These are phyloP conservation scores for Arabidopsis arenosa DNA, from an alignment of 345 rosid species.

Conservation along the genomic window DNA sequence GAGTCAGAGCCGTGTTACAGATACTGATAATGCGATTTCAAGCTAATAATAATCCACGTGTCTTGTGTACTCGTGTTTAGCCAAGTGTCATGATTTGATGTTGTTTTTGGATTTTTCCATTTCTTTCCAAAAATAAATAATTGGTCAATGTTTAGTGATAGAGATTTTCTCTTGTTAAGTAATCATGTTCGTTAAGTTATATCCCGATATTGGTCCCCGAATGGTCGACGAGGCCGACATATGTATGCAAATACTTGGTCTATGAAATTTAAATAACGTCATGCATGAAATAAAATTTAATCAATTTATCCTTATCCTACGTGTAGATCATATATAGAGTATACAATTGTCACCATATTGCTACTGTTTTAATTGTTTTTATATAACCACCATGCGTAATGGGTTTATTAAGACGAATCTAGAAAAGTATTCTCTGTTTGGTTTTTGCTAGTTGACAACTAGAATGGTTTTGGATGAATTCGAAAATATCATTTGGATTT, in stretches of 20 bases:
- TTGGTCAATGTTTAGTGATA: slow-evolving; percentile 22
- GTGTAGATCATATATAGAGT: slow-evolving; percentile 21
- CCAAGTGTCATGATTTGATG: slow-evolving; percentile 27
- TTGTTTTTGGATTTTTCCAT: background rate
- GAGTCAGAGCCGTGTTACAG: slow-evolving; percentile 34
- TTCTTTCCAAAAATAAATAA: slow-evolving; percentile 1
- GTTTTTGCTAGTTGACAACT: background rate
- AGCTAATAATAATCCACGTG: slow-evolving; percentile 21
- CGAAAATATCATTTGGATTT: slow-evolving; percentile 3
- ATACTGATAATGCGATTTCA: slow-evolving; percentile 9
- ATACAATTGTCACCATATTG: background rate
- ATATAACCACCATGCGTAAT: background rate
- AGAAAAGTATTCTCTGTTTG: slow-evolving; percentile 18
- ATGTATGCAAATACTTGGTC: slow-evolving; percentile 5
- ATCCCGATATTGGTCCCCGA: slow-evolving; percentile 35
- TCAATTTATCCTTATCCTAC: slow-evolving; percentile 24
- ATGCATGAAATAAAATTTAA: background rate
- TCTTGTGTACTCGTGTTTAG: background rate
- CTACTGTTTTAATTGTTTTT: background rate
- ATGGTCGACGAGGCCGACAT: slow-evolving; percentile 29
- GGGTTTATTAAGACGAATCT: slow-evolving; percentile 3
- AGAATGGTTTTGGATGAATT: background rate
- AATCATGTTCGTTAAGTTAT: slow-evolving; percentile 33
- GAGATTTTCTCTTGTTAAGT: slow-evolving; percentile 10
- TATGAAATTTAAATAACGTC: background rate